Conservation (phyloP, 768 basidiomycete species). For the Pulveroboletus frians region DNA sequence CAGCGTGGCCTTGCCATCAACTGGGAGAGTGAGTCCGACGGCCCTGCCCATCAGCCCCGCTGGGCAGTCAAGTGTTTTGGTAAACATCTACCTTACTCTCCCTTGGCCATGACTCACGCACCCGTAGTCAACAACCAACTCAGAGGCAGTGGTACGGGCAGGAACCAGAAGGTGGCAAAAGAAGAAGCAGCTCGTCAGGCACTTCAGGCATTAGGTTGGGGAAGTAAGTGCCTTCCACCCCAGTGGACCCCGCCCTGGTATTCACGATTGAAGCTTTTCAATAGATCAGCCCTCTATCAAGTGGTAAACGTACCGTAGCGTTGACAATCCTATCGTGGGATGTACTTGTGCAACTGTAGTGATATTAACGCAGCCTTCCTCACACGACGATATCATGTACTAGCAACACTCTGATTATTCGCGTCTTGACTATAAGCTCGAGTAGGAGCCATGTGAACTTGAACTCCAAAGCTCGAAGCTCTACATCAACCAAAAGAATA, state of each 20-base stretch:
- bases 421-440: background rate
- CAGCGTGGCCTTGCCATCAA: constrained; percentile 42
- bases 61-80: constrained; percentile 54
- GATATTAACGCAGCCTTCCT: background rate
- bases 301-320: background rate
- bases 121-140: constrained; percentile 47
- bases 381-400: background rate
- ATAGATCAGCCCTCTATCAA: background rate
- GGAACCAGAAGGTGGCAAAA: constrained; percentile 62
- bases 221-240: constrained; percentile 20
- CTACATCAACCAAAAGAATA: constrained; percentile 45
- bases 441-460: background rate
- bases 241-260: background rate
- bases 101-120: constrained; percentile 1
- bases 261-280: constrained; percentile 12
- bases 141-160: constrained; percentile 47
- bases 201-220: constrained; percentile 51
- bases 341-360: constrained; percentile 3
- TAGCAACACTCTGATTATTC: background rate
- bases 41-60: constrained; percentile 50
- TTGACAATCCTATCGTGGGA: background rate
- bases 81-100: constrained; percentile 28
- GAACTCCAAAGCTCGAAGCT: background rate
- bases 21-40: constrained; percentile 44
- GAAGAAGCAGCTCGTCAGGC: constrained; percentile 63